Conservation (phyloP, 116 monocot species). For the Trichopus zeylanicus region DNA sequence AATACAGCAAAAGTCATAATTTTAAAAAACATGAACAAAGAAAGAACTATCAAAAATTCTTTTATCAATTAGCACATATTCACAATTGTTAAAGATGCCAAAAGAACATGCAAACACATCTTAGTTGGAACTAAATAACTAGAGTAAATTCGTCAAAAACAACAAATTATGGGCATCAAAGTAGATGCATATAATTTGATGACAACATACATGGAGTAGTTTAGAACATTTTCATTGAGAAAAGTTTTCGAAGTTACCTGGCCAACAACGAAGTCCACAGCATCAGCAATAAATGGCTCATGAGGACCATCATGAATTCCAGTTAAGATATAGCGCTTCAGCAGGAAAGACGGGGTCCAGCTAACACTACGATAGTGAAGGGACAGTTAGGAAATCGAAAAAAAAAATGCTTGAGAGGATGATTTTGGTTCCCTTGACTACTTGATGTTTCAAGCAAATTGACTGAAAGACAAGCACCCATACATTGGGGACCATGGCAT, state of each 20-base stretch:
- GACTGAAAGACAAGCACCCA: constrained; percentile 11
- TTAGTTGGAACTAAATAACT: neutral
- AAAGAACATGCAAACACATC: no score
- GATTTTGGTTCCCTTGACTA: no score
- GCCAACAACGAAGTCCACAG: constrained; percentile 93
- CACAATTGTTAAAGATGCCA: no score
- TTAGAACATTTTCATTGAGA: neutral
- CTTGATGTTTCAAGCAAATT: constrained; percentile 3
- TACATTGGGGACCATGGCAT: constrained; percentile 98
- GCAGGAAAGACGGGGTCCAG: constrained; percentile 95
- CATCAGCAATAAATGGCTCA: constrained; percentile 97
- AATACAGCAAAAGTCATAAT: no score
- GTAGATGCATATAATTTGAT: neutral
- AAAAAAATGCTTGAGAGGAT: constrained; percentile 7
- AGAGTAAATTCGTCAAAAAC: no score
- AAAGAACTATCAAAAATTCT: no score
- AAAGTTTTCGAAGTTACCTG: constrained; percentile 37
- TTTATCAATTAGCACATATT: no score
- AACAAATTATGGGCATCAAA: no score
- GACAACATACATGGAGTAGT: neutral
- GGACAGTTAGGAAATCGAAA: constrained; percentile 1
- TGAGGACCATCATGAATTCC: constrained; percentile 92
- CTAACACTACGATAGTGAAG: constrained; percentile 60
- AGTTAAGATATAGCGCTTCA: constrained; percentile 89
- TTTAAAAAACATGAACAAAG: no score